phyloP scores from a whole-genome alignment of 139 green algal genomes.

The Picocystis salinarum region DNA sequence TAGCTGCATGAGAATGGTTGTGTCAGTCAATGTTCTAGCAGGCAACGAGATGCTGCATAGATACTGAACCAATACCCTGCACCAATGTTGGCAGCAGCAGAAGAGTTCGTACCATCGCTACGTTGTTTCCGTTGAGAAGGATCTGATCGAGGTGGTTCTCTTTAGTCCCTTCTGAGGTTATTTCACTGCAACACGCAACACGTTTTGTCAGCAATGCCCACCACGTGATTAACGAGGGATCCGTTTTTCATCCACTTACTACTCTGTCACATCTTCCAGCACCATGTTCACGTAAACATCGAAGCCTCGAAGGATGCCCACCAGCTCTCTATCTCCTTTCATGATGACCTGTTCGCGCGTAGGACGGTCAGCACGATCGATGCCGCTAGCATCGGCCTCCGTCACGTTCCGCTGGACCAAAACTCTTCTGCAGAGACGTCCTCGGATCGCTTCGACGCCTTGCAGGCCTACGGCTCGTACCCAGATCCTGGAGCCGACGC shows the following conservation, averaged over 20 bases:
- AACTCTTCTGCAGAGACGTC: background rate
- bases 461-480: slow-evolving; percentile 22
- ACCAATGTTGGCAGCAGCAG: no score
- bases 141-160: slow-evolving; percentile 79
- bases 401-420: background rate
- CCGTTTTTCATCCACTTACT: slow-evolving; percentile 18
- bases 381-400: background rate
- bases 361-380: background rate
- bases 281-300: slow-evolving; percentile 99
- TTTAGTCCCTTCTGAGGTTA: slow-evolving; percentile 49
- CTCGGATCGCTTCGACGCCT: background rate
- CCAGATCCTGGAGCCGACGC: slow-evolving; percentile 85
- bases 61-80: no score
- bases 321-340: slow-evolving; percentile 80
- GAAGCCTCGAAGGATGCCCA: slow-evolving; percentile 79
- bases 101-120: slow-evolving; percentile 42
- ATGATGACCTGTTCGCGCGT: slow-evolving; percentile 14
- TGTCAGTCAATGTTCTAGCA: no score
- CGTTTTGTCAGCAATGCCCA: background rate
- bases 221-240: slow-evolving; percentile 1
- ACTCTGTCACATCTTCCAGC: slow-evolving; percentile 90
- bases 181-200: slow-evolving; percentile 30
- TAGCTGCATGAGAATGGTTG: no score
- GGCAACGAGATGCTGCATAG: no score
- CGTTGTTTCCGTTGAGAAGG: slow-evolving; percentile 96